Evolutionary conservation across 1,139 yeast genomes (phyloP), one percentile per base, ranked within the genome.

Genomic region (Pichiaceae sp.): DNA sequence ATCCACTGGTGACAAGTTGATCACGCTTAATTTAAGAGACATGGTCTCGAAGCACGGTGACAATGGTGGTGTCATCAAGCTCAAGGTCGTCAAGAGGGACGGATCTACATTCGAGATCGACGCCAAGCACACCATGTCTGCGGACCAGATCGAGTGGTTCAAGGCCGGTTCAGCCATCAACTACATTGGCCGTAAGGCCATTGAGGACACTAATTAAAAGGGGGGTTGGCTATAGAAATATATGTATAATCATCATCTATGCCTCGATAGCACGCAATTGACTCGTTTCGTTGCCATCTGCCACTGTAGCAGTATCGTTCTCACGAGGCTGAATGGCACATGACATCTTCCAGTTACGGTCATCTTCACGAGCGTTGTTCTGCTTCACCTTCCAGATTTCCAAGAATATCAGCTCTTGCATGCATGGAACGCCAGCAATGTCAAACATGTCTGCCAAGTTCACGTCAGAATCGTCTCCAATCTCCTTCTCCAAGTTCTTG

Each of bases 131-230:
- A 89, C 97, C 41, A 86, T 91, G 96, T 87, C 96, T 23, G 76
- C 77, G 61, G 98, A 91, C 62, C 98, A 91, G 69, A 72, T 91
- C 40, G 94, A 84, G 47, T 91, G 91, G 65, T 91, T 89, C 75
- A 87, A 80, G 63, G 96, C 96, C 33, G 98, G 98, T 39, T 84
- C 95, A 40, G 98, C 98, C 31, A 86, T 91, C 56, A 89, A 89
- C 63, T 76, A 78, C 63, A 91, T 91, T 57, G 96, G 96, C n/a
- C 28, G 14, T 5, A 25, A 25, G 16, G 28, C 28, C 28, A 25
- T 25, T 25, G 28, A 25, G 28, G 28, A 25, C 28, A 25, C 28
- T 25, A 14, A 11, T 14, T 25, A 25, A 25, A 25, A 11, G 24
- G 24, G 11, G 24, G 11, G 9, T 21, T 21, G 11, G 11, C 9